A percentile compares a stretch with the other conserved stretches of the same genome.
Evolutionary conservation across 352 stramenopile species (phyloP).

Genomic region (Globisporangium solare): DNA sequence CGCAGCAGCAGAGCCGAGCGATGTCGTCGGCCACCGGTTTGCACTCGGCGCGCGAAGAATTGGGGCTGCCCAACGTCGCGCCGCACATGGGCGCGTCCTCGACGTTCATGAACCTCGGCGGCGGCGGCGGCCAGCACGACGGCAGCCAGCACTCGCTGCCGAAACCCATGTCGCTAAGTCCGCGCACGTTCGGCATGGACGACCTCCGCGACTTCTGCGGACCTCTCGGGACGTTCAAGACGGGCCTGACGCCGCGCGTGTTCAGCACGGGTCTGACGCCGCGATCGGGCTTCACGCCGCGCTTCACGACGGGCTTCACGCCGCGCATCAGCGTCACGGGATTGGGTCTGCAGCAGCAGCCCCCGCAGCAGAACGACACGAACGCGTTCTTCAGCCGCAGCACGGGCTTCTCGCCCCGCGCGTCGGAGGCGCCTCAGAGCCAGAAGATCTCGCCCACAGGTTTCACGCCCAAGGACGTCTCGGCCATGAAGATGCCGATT

Average conservation of each 20-base stretch:
- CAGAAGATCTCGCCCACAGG: conserved; percentile 78
- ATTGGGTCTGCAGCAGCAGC: conserved; percentile 24
- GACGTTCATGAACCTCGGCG: conserved; percentile 22
- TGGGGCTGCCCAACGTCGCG: conserved; percentile 51
- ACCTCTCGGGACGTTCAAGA: conserved; percentile 79
- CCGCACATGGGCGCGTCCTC: conserved; percentile 6
- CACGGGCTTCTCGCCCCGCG: conserved; percentile 55
- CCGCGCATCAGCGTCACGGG: conserved; percentile 60
- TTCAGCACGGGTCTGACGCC: conserved; percentile 80
- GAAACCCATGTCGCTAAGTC: conserved; percentile 74
- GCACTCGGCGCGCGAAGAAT: conserved; percentile 66
- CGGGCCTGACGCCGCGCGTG: conserved; percentile 68
- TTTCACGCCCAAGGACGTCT: conserved; percentile 76
- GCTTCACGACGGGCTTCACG: conserved; percentile 76
- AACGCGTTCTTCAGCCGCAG: conserved; percentile 42
- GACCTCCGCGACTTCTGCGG: conserved; percentile 81
- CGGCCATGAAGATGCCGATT: conserved; percentile 68
- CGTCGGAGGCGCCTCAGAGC: conserved; percentile 27
- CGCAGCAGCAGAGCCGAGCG: background rate
- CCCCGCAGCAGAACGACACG: conserved; percentile 29
- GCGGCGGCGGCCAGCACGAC: conserved; percentile 35
- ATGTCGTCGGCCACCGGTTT: conserved; percentile 50
- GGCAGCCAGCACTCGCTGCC: conserved; percentile 26
- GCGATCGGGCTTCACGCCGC: conserved; percentile 76
- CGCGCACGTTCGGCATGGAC: conserved; percentile 81